A percentile compares a stretch with the other conserved stretches of the same genome.
Conservation (phyloP, 2,329 filamentous ascomycete species). For the Epichloe coenophiala region DNA sequence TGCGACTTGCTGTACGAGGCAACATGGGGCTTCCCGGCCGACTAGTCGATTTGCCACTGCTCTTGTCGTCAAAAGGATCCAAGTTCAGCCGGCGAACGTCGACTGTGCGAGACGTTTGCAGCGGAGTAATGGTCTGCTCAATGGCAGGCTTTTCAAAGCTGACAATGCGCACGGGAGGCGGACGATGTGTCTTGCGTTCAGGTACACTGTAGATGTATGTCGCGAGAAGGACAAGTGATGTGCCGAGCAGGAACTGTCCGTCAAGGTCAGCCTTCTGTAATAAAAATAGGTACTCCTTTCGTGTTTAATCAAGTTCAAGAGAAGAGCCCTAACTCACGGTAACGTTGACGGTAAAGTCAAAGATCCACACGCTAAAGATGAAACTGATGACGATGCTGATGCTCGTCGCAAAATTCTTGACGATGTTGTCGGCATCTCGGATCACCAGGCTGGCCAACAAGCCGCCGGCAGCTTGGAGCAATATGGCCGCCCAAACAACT, state of each 20-base stretch:
- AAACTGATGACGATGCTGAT: slow-evolving; percentile 85
- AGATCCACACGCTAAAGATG: slow-evolving; percentile 72
- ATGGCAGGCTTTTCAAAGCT: slow-evolving; percentile 64
- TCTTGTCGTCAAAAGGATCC: slow-evolving; percentile 27
- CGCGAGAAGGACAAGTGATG: slow-evolving; percentile 61
- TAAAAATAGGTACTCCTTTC: not conserved
- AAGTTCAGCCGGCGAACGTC: slow-evolving; percentile 21
- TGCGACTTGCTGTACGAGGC: slow-evolving; percentile 24
- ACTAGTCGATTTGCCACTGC: slow-evolving; percentile 29
- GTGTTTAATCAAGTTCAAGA: not conserved
- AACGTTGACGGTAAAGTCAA: slow-evolving; percentile 60
- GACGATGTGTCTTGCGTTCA: slow-evolving; percentile 40
- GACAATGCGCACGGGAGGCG: slow-evolving; percentile 54
- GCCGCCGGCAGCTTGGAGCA: slow-evolving; percentile 72
- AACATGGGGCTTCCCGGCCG: slow-evolving; percentile 34
- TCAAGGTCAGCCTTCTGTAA: not conserved
- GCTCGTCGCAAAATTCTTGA: slow-evolving; percentile 86
- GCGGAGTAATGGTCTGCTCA: slow-evolving; percentile 30
- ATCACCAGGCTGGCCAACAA: slow-evolving; percentile 47
- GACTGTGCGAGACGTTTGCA: slow-evolving; percentile 16
- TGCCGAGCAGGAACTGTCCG: slow-evolving; percentile 68
- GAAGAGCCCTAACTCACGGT: slow-evolving; percentile 43
- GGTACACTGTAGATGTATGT: slow-evolving; percentile 74
- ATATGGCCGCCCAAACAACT: slow-evolving; percentile 76
- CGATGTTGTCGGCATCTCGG: slow-evolving; percentile 50